A percentile compares a stretch with the other conserved stretches of the same genome.
Conservation (phyloP, 1,284 basidiomycete species). For the Heterobasidion irregulare region DNA sequence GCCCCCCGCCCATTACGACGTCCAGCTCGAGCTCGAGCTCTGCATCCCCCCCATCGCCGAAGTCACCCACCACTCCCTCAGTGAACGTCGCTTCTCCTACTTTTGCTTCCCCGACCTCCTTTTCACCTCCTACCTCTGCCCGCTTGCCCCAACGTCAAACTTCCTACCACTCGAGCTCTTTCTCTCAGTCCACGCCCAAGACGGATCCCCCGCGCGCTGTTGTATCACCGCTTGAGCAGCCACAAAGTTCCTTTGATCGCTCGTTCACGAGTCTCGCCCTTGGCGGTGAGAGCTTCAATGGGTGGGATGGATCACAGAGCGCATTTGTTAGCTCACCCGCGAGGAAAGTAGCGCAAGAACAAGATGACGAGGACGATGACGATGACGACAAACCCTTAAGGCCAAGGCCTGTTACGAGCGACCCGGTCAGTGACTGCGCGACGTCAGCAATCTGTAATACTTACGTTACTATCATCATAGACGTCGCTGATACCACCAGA, state of each 20-base stretch:
- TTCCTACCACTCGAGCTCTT: slow-evolving; percentile 9
- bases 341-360: slow-evolving; percentile 6
- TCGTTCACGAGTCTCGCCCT: slow-evolving; percentile 54
- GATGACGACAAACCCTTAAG: slow-evolving; percentile 64
- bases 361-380: slow-evolving; percentile 50
- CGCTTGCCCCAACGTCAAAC: slow-evolving; percentile 13
- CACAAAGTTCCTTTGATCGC: slow-evolving; percentile 12
- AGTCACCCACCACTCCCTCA: slow-evolving; percentile 2
- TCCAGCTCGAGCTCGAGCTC: neutral
- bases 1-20: neutral
- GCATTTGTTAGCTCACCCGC: slow-evolving; percentile 13
- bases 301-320: slow-evolving; percentile 38
- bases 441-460: neutral
- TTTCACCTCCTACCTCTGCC: slow-evolving; percentile 11
- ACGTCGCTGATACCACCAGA: neutral
- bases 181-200: slow-evolving; percentile 13
- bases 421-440: slow-evolving; percentile 13
- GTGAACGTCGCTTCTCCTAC: neutral
- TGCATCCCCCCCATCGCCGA: neutral
- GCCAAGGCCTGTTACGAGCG: slow-evolving; percentile 21
- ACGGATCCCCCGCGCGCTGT: slow-evolving; percentile 24
- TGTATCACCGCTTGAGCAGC: slow-evolving; percentile 47
- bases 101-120: slow-evolving; percentile 12
- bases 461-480: neutral
- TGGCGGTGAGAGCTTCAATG: slow-evolving; percentile 49